These are phyloP conservation scores for Candida adriatica DNA, from an alignment of 805 yeast species.

Conservation along the genomic window DNA sequence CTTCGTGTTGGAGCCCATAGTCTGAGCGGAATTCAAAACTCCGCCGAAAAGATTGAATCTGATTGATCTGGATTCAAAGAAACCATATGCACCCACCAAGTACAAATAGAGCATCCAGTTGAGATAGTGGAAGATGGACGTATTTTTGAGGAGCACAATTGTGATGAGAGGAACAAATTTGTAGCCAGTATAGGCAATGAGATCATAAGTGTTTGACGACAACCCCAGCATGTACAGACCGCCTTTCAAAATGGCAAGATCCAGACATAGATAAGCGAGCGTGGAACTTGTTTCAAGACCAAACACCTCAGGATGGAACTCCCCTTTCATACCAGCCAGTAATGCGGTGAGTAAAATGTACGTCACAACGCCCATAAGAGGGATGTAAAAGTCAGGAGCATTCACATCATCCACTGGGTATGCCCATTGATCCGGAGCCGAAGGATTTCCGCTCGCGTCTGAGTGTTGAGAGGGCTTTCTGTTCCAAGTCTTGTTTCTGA, in stretches of 20 bases:
- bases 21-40: slow-evolving; percentile 43
- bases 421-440: slow-evolving; percentile 37
- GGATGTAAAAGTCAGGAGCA: slow-evolving; percentile 95
- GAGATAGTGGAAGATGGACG: slow-evolving; percentile 33
- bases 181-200: slow-evolving; percentile 87
- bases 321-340: slow-evolving; percentile 78
- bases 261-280: slow-evolving; percentile 72
- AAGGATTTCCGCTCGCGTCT: slow-evolving; percentile 1
- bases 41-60: slow-evolving; percentile 34
- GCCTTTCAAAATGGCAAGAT: slow-evolving; percentile 65
- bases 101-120: slow-evolving; percentile 46
- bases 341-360: slow-evolving; percentile 80
- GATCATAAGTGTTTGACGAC: slow-evolving; percentile 68
- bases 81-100: slow-evolving; percentile 51
- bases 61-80: slow-evolving; percentile 54
- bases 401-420: slow-evolving; percentile 83
- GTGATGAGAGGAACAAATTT: slow-evolving; percentile 77
- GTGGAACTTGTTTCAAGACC: slow-evolving; percentile 86
- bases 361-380: slow-evolving; percentile 86
- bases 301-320: slow-evolving; percentile 87
- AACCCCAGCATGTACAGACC: slow-evolving; percentile 79
- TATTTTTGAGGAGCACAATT: slow-evolving; percentile 45
- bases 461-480: slow-evolving; percentile 27
- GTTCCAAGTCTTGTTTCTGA: slow-evolving; percentile 56
- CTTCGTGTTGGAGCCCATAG: slow-evolving; percentile 60